Evolutionary conservation across 1,284 basidiomycete genomes (phyloP), one percentile per base, ranked within the genome.

Genomic region (Coniferiporia weirii): DNA sequence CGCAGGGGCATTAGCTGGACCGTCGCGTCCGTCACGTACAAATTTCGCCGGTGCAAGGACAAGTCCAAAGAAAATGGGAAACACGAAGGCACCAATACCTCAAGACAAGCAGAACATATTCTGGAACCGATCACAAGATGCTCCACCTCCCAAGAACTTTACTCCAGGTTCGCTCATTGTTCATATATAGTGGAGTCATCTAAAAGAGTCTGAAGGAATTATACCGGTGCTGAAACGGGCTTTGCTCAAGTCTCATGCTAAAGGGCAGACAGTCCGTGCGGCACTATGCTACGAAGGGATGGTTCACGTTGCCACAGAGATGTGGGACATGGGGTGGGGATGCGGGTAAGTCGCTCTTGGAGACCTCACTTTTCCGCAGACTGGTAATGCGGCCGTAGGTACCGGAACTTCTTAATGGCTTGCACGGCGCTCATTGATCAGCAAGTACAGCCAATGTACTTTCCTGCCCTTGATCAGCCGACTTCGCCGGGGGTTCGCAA

Each of bases 371-470:
- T 35, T 56, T 38, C 53, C 54, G 56, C 47, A 43, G 13, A 19
- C 45, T 46, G 32, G 38, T 36, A 19, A n/a, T 15, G 15, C 32
- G 15, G 43, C 36, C 58, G 10, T 62, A 91, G 89, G n/a, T 94
- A 95, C 69, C 85, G 92, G 35, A 95, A 94, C 68, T 93, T 88
- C 66, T 66, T 91, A 58, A 95, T 95, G 88, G 76, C 79, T 3
- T 91, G 92, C 63, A 77, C 88, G 0, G 79, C 84, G 4, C 76
- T 95, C 15, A 80, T 89, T 75, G 77, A 78, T 48, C 90, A 92
- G 68, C 68, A 71, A 56, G 60, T 70, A 6, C 85, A 89, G 67
- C 79, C 80, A 0, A 59, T 77, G 59, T 92, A 92, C 68, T 79
- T 78, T 60, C 71, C 78, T 1, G 71, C 82, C n/a, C 75, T 92